A percentile compares a stretch with the other conserved stretches of the same genome.
phyloP scores from a whole-genome alignment of 345 rosid species.

The Combretum micranthum region DNA sequence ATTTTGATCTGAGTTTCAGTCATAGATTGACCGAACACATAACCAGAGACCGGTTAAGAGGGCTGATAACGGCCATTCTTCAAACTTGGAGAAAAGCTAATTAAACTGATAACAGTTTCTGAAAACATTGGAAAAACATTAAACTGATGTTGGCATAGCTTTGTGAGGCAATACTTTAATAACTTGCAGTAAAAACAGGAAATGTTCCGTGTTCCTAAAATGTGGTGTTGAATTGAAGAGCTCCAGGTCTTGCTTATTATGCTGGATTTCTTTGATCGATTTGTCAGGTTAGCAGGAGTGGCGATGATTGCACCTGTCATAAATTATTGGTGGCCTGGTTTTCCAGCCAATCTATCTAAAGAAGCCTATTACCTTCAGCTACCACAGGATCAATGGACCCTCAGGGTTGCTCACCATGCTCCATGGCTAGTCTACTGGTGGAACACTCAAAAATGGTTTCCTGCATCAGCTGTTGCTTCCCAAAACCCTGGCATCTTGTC shows the following conservation, averaged over 20 bases:
- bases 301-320: constrained; percentile 43
- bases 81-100: no score
- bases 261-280: background rate
- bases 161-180: no score
- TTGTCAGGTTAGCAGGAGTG: constrained; percentile 48
- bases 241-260: background rate
- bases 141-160: no score
- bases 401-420: constrained; percentile 38
- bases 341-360: constrained; percentile 38
- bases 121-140: no score
- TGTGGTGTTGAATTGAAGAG: no score
- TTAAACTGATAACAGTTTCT: no score
- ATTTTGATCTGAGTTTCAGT: background rate
- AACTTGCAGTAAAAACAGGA: background rate
- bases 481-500: constrained; percentile 22
- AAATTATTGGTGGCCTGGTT: constrained; percentile 57
- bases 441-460: constrained; percentile 52
- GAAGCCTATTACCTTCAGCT: constrained; percentile 32
- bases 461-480: constrained; percentile 22
- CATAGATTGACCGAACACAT: background rate
- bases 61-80: no score
- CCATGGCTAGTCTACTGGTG: constrained; percentile 56
- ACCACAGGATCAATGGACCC: constrained; percentile 47
- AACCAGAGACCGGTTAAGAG: no score
- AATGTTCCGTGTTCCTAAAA: constrained; percentile 1